Conservation (phyloP, 2,329 filamentous ascomycete species). For the Hymenoscyphus linearis region DNA sequence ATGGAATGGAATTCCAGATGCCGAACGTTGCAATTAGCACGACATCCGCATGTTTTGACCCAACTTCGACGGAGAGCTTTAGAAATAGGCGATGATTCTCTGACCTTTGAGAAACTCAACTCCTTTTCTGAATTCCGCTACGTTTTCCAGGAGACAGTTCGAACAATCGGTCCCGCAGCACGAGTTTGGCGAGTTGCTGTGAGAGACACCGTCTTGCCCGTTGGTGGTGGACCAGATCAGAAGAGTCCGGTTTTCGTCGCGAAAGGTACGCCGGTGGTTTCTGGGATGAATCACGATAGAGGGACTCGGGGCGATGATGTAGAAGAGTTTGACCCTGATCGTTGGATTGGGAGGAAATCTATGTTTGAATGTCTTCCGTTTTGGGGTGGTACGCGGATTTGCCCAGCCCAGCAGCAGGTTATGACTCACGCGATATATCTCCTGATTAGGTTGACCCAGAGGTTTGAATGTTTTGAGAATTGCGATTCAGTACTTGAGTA, state of each 20-base stretch:
- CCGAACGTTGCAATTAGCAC: slow-evolving; percentile 40
- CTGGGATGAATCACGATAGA: slow-evolving; percentile 24
- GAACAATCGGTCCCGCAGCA: not conserved
- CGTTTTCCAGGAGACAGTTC: slow-evolving; percentile 1
- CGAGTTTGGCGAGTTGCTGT: not conserved
- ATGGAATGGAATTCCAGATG: too few species aligned
- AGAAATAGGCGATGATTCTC: slow-evolving; percentile 9
- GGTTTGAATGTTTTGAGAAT: slow-evolving; percentile 7
- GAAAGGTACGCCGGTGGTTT: slow-evolving; percentile 20
- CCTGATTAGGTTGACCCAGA: slow-evolving; percentile 6
- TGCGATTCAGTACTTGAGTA: slow-evolving; percentile 1
- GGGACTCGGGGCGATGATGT: slow-evolving; percentile 68
- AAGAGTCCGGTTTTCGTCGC: slow-evolving; percentile 24
- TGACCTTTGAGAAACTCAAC: slow-evolving; percentile 13
- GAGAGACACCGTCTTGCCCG: slow-evolving; percentile 18
- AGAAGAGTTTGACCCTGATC: slow-evolving; percentile 65
- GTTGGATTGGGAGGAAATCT: slow-evolving; percentile 61
- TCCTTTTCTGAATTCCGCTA: slow-evolving; percentile 2
- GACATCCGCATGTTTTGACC: slow-evolving; percentile 26
- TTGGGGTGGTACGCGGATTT: slow-evolving; percentile 60
- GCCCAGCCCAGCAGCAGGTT: slow-evolving; percentile 29
- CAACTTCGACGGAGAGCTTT: slow-evolving; percentile 2
- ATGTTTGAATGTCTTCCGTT: slow-evolving; percentile 73
- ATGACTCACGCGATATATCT: slow-evolving; percentile 10
- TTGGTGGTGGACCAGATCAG: slow-evolving; percentile 28